These are phyloP conservation scores for Lecanicillium sp. DNA, from an alignment of 2,329 filamentous ascomycete species.

Conservation along the genomic window DNA sequence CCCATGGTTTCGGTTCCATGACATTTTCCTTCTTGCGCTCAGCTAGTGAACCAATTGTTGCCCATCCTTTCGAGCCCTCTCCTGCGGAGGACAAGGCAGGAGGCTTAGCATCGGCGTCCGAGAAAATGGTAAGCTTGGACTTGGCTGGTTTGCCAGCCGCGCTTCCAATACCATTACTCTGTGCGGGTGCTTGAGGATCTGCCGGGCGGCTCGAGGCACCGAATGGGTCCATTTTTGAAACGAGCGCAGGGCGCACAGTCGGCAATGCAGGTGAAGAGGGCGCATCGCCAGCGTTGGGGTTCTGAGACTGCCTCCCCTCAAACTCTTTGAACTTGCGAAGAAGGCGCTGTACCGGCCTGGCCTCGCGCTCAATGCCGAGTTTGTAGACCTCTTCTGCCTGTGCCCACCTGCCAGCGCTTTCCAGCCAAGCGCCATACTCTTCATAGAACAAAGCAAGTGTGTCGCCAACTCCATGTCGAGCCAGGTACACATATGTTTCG, in stretches of 20 bases:
- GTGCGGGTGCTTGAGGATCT: constrained; percentile 60
- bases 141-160: constrained; percentile 57
- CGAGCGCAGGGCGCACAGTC: constrained; percentile 72
- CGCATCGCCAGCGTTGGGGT: constrained; percentile 52
- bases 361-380: constrained; percentile 81
- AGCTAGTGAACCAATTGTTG: constrained; percentile 77
- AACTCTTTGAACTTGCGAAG: constrained; percentile 91
- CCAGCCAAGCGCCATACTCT: constrained; percentile 90
- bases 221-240: constrained; percentile 81
- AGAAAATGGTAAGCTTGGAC: constrained; percentile 86
- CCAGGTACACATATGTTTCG: constrained; percentile 86
- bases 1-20: constrained; percentile 82
- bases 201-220: constrained; percentile 42
- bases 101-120: constrained; percentile 60
- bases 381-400: constrained; percentile 94
- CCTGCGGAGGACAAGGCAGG: constrained; percentile 46
- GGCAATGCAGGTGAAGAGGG: constrained; percentile 85
- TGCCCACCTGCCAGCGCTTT: constrained; percentile 72
- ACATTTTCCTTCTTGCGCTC: constrained; percentile 93
- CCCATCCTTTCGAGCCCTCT: constrained; percentile 68
- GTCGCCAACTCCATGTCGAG: constrained; percentile 82
- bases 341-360: constrained; percentile 71
- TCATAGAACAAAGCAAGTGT: constrained; percentile 88
- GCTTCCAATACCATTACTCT: constrained; percentile 37
- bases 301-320: constrained; percentile 64